Evolutionary conservation across 2,329 filamentous ascomycete species (phyloP).

Genomic region (Penicillium sp.): DNA sequence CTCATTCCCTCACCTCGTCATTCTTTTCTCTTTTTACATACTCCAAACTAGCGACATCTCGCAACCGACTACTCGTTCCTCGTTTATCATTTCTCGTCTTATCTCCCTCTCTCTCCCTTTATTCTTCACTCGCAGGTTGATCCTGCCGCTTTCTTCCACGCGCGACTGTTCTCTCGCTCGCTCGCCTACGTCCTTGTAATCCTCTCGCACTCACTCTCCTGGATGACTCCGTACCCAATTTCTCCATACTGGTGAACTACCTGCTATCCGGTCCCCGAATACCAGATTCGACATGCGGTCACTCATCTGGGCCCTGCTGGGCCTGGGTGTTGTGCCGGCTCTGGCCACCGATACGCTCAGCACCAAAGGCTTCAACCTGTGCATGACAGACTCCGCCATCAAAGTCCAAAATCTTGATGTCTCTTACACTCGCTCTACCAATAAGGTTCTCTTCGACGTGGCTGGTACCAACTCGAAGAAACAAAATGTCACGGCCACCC

Average conservation of each 20-base stretch:
- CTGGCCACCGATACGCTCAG: slow-evolving; percentile 73
- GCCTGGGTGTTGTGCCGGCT: slow-evolving; percentile 45
- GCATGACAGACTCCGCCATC: slow-evolving; percentile 62
- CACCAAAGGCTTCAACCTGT: slow-evolving; percentile 80
- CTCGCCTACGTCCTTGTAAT: slow-evolving; percentile 7
- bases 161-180: neutral
- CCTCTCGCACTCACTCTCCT: slow-evolving; percentile 1
- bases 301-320: slow-evolving; percentile 30
- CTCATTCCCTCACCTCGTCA: too few relatives aligned
- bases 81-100: slow-evolving; percentile 3
- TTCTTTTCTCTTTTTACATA: slow-evolving; percentile 4
- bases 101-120: neutral
- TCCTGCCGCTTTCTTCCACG: slow-evolving; percentile 16
- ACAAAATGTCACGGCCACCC: slow-evolving; percentile 78
- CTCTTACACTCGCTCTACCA: slow-evolving; percentile 74
- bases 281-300: slow-evolving; percentile 28
- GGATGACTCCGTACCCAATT: slow-evolving; percentile 12
- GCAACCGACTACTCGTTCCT: neutral
- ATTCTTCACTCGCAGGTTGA: slow-evolving; percentile 23
- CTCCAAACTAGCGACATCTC: slow-evolving; percentile 2
- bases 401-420: slow-evolving; percentile 76
- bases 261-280: neutral
- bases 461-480: slow-evolving; percentile 72
- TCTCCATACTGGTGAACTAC: slow-evolving; percentile 11
- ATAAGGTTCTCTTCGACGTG: slow-evolving; percentile 79